Conservation (phyloP, 2,329 filamentous ascomycete genomes). For the Fusarium nygamai region DNA sequence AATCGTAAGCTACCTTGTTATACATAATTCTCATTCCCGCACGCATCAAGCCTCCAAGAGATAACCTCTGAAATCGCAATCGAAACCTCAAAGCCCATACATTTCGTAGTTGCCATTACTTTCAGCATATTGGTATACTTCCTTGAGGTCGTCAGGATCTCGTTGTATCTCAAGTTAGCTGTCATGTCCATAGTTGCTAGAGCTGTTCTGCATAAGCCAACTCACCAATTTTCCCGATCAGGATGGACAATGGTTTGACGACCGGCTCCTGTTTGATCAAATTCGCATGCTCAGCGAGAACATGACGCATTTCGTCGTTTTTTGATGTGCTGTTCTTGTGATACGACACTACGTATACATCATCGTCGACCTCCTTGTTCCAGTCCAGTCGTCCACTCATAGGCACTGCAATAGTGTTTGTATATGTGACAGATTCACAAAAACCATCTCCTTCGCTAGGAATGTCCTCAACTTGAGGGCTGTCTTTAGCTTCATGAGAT, state of each 20-base stretch:
- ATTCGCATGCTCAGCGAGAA: neutral
- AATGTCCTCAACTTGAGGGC: too few species aligned
- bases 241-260: neutral
- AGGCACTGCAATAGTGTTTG: neutral
- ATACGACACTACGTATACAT: neutral
- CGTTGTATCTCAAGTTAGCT: neutral
- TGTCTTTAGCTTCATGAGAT: neutral
- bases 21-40: neutral
- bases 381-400: neutral
- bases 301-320: neutral
- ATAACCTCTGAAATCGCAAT: neutral
- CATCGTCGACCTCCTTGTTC: too few species aligned
- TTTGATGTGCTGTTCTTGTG: neutral
- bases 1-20: neutral
- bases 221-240: neutral
- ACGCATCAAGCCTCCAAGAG: rapidly evolving
- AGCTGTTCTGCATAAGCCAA: neutral
- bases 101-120: neutral
- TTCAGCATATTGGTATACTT: neutral
- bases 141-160: rapidly evolving
- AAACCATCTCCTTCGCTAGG: too few species aligned
- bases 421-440: too few species aligned
- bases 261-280: neutral
- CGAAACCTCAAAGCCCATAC: neutral
- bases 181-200: rapidly evolving